phyloP scores from a whole-genome alignment of 441 rosid genomes.

The Eutrema salsugineum region DNA sequence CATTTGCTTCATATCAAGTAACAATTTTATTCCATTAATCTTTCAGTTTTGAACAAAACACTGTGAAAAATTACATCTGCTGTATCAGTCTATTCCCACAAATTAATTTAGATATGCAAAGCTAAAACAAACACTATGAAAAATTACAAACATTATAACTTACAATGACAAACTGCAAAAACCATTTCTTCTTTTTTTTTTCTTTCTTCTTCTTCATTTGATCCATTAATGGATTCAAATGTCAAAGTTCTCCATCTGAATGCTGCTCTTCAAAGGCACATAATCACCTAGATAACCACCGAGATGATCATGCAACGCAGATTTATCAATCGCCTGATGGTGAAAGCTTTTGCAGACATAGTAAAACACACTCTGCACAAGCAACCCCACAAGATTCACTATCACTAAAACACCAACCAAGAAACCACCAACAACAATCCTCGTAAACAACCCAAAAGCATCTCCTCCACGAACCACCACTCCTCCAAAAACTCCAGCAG shows the following conservation, averaged over 20 bases:
- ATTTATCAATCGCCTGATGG: slow-evolving; percentile 34
- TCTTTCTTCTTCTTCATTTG: neutral
- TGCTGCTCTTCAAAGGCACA: slow-evolving; percentile 37
- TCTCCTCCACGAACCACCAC: slow-evolving; percentile 27
- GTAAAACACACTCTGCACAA: slow-evolving; percentile 43
- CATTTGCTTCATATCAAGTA: neutral
- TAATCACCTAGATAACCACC: slow-evolving; percentile 43
- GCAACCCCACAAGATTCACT: slow-evolving; percentile 32
- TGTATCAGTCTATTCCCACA: slow-evolving; percentile 5
- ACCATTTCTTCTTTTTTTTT: neutral
- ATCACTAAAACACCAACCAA: slow-evolving; percentile 29
- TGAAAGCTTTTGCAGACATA: slow-evolving; percentile 48
- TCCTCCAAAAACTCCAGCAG: slow-evolving; percentile 20
- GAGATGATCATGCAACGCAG: slow-evolving; percentile 33
- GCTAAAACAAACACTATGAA: slow-evolving; percentile 17
- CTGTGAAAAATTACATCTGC: slow-evolving; percentile 12
- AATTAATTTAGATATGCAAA: slow-evolving; percentile 10
- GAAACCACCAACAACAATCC: slow-evolving; percentile 15
- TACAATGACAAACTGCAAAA: slow-evolving; percentile 21
- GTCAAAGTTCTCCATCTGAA: slow-evolving; percentile 37
- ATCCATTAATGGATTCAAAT: slow-evolving; percentile 9
- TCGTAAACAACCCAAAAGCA: neutral
- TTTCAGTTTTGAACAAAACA: slow-evolving; percentile 11
- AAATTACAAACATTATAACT: slow-evolving; percentile 25
- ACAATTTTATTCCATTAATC: slow-evolving; percentile 18